These are phyloP conservation scores for Ensete glaucum DNA, from an alignment of 176 grass and related monocot genomes.

Conservation along the genomic window DNA sequence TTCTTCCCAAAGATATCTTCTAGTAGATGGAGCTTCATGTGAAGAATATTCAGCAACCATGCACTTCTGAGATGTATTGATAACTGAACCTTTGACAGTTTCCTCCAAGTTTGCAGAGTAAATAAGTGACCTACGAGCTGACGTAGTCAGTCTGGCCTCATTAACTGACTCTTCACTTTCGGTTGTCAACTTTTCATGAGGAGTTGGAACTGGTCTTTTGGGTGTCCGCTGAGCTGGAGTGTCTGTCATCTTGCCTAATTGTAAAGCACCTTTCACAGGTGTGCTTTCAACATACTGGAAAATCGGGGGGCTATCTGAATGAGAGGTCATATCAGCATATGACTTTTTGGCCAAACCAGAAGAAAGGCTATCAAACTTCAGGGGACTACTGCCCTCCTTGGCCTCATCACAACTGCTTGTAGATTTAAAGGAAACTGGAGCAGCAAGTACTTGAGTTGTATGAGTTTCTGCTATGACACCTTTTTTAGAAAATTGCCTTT, in stretches of 20 bases:
- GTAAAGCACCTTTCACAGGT: slow-evolving; percentile 35
- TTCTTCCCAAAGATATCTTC: slow-evolving; percentile 31
- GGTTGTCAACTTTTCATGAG: slow-evolving; percentile 32
- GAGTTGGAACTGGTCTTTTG: slow-evolving; percentile 53
- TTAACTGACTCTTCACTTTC: slow-evolving; percentile 24
- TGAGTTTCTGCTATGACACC: slow-evolving; percentile 26
- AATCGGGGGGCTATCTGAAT: slow-evolving; percentile 20
- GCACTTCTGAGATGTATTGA: slow-evolving; percentile 9
- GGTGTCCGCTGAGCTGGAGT: slow-evolving; percentile 66
- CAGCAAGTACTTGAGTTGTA: slow-evolving; percentile 40
- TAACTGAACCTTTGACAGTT: slow-evolving; percentile 22
- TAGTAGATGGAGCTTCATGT: slow-evolving; percentile 21
- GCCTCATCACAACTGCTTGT: slow-evolving; percentile 18
- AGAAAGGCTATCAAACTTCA: not conserved
- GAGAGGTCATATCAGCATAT: slow-evolving; percentile 21
- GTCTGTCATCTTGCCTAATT: slow-evolving; percentile 23
- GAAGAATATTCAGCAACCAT: slow-evolving; percentile 1
- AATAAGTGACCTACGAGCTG: slow-evolving; percentile 69
- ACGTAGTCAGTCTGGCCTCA: slow-evolving; percentile 55
- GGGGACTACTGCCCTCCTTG: slow-evolving; percentile 11
- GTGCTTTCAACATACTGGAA: slow-evolving; percentile 38
- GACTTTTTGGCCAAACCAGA: slow-evolving; percentile 8
- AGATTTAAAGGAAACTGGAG: slow-evolving; percentile 17
- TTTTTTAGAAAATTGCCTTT: slow-evolving; percentile 57
- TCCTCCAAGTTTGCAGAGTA: slow-evolving; percentile 35